Evolutionary conservation across 345 rosid genomes (phyloP), one percentile per base, ranked within the genome.

Genomic region (Pistacia atlantica): DNA sequence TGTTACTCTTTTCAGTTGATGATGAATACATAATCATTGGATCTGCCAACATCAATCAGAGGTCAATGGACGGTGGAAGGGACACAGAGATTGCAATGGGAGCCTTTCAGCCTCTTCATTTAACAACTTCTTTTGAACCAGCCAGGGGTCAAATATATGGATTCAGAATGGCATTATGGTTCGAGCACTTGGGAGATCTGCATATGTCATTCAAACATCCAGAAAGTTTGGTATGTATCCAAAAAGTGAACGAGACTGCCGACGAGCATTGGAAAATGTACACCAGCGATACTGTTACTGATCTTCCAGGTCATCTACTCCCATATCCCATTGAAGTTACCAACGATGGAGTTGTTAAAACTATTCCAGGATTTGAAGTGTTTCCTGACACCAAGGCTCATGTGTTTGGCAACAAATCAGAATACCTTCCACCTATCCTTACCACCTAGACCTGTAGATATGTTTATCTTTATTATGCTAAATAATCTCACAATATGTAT

Each of bases 31-130:
- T 94, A 83, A 90, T 92, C 70, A 75, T 92, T 18, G 98, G 98
- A 77, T 94, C 98, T 2, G 96, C 98, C 5, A 94, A 94, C 85
- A 90, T 94, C 65, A 94, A 94, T 78, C 95, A 94, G 83, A 87
- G 98, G 52, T 94, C 98, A 61, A 90, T 94, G 97, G 97, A 90
- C 54, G 98, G 98, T 8, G 90, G 78, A 38, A 81, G 97, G 66
- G 97, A 94, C 82, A 76, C 97, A 0, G 98, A 92, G 83, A 90
- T 94, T 1, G 97, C 96, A 4, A 92, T 94, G 90, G 98, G 97
- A 45, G 98, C 91, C 52, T 92, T 83, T 79, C 97, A 95, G 45
- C 97, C 97, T 3, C 56, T 80, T 35, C 88, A 89, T 86, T 54
- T 94, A 46, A 83, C 82, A 18, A 63, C 79, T 2, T 42, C 25